Conservation (phyloP, 257 asterid species). For the Solanum arcanum region DNA sequence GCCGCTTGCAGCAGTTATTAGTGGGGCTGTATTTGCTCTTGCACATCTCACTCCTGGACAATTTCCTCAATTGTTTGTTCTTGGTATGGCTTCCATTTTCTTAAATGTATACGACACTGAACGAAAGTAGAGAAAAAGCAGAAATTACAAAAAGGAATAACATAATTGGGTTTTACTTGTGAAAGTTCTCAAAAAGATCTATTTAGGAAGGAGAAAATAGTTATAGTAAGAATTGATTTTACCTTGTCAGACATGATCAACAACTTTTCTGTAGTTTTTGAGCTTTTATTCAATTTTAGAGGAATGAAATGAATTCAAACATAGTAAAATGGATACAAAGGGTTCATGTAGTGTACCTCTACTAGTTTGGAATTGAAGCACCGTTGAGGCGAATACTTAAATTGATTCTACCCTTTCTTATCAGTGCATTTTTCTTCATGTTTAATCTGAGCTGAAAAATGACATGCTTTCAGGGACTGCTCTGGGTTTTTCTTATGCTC, state of each 20-base stretch:
- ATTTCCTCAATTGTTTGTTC: constrained; percentile 87
- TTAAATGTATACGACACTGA: background rate
- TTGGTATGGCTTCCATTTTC: constrained; percentile 37
- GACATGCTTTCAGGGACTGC: constrained; percentile 41
- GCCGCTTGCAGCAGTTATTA: constrained; percentile 60
- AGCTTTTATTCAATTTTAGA: background rate
- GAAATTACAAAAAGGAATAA: background rate
- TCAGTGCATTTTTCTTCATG: background rate
- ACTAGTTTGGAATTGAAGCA: background rate
- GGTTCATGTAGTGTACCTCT: background rate
- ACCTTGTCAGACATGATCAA: background rate
- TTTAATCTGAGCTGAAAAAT: background rate
- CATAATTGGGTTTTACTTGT: background rate
- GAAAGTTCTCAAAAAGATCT: background rate
- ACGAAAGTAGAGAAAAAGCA: background rate
- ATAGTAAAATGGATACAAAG: background rate
- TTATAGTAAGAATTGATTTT: background rate
- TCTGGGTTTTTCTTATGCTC: constrained; percentile 85
- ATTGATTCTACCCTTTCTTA: background rate
- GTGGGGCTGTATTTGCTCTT: constrained; percentile 80
- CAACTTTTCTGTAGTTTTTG: background rate
- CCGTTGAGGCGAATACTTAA: background rate
- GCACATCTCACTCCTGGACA: constrained; percentile 96
- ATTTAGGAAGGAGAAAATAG: background rate
- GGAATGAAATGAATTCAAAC: background rate